phyloP scores from a whole-genome alignment of 1,139 yeast genomes.

The Lodderomyces parapsilosis region DNA sequence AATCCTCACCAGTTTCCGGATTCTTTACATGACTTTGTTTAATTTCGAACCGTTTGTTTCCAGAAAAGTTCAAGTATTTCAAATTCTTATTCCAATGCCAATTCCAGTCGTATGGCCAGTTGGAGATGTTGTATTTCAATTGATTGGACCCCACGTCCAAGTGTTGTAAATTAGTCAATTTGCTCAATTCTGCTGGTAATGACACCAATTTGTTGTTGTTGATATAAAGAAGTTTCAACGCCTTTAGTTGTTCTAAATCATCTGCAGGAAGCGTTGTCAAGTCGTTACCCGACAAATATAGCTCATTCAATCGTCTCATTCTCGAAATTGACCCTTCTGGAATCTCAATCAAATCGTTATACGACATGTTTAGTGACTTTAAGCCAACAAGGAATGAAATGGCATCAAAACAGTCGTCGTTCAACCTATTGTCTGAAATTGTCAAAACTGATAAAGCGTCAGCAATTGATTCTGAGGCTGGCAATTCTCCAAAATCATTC shows the following conservation, averaged over 20 bases:
- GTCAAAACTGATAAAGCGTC: slow-evolving; percentile 57
- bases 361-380: slow-evolving; percentile 69
- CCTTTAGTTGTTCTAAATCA: slow-evolving; percentile 63
- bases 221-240: slow-evolving; percentile 61
- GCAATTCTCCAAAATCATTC: slow-evolving; percentile 5
- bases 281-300: slow-evolving; percentile 85
- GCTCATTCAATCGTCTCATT: slow-evolving; percentile 55
- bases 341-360: slow-evolving; percentile 80
- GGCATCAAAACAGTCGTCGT: slow-evolving; percentile 73
- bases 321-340: slow-evolving; percentile 70
- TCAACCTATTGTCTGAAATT: slow-evolving; percentile 80
- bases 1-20: slow-evolving; percentile 49
- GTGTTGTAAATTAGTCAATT: slow-evolving; percentile 59
- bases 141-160: slow-evolving; percentile 92
- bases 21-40: slow-evolving; percentile 56
- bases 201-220: slow-evolving; percentile 87
- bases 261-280: slow-evolving; percentile 82
- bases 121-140: slow-evolving; percentile 86
- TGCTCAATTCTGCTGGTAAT: slow-evolving; percentile 85
- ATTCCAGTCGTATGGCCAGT: slow-evolving; percentile 97
- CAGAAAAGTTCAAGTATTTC: slow-evolving; percentile 83
- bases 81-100: slow-evolving; percentile 86
- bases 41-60: slow-evolving; percentile 88
- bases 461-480: slow-evolving; percentile 35
- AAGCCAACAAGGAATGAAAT: slow-evolving; percentile 61